Evolutionary conservation across 129 eudicot genomes (phyloP), one percentile per base, ranked within the genome.

Genomic region (Logfia minima): DNA sequence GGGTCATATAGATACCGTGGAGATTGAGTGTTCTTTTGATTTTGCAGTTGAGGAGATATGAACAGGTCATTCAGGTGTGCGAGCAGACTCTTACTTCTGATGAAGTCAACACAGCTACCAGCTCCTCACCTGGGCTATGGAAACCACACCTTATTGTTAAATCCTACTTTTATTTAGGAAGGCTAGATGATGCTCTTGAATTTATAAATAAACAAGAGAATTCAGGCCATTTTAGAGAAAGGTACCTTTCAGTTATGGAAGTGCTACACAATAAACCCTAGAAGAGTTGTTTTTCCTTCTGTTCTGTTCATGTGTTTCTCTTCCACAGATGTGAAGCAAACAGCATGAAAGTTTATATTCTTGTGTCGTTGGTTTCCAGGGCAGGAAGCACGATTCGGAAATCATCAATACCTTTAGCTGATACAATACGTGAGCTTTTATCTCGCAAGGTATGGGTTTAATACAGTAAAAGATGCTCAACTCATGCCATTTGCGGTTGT

Each of bases 151-250:
- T 87, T 32, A 83, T 87, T 37, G 62, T 86, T 24, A 87, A 82
- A 79, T 85, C 98, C 53, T 87, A 87, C 75, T 91, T 89, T 69
- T 87, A 86, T 80, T 59, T 87, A 64, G 98, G 98, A 76, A 94
- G 81, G 86, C 90, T 91, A 66, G 93, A 94, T 13, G 97, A 94
- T 31, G 97, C 94, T 76, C 81, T 86, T 24, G 83, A 84, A 31
- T 87, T 83, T 76, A 68, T 94, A 29, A 87, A 87, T 78, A 94
- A 91, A 83, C 97, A 81, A 76, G 92, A 90, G 80, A 80, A 81
- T 16, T 79, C 81, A 51, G 77, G 55, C 52, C 74, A 75, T 70
- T 60, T 68, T 34, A 66, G 71, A 6, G 80, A 84, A 79, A 74
- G 87, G 96, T 90, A 77, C 26, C 1, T 34, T 4, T 75, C n/a